Percentiles rank a stretch among this genome's conserved stretches.
These are phyloP conservation scores for Metschnikowia lochheadii DNA, from an alignment of 805 yeast genomes.

Conservation along the genomic window DNA sequence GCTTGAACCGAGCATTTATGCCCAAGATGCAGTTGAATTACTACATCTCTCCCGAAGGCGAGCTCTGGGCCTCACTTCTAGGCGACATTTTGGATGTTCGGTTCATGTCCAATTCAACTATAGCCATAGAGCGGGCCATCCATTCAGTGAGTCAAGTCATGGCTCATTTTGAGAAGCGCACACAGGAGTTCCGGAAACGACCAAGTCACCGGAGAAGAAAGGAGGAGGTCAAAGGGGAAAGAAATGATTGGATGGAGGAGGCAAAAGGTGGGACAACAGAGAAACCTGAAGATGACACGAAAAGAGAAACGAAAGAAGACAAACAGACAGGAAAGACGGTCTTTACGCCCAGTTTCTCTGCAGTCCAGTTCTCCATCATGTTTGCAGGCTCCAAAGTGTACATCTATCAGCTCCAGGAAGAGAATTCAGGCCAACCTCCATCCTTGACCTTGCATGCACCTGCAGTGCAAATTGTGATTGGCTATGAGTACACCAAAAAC, in stretches of 20 bases:
- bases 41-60: slow-evolving; percentile 27
- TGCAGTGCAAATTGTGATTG: slow-evolving; percentile 54
- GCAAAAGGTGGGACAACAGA: neutral
- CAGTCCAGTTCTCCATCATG: slow-evolving; percentile 48
- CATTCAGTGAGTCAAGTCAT: slow-evolving; percentile 46
- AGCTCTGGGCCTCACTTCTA: slow-evolving; percentile 47
- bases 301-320: neutral
- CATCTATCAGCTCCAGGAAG: slow-evolving; percentile 44
- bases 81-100: slow-evolving; percentile 72
- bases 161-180: slow-evolving; percentile 24
- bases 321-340: slow-evolving; percentile 2
- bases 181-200: neutral
- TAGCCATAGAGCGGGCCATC: slow-evolving; percentile 49
- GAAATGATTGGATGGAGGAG: neutral
- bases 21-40: slow-evolving; percentile 64
- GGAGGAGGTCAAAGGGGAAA: neutral
- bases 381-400: slow-evolving; percentile 69
- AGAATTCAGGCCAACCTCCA: slow-evolving; percentile 33
- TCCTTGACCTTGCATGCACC: slow-evolving; percentile 72
- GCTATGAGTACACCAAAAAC: slow-evolving; percentile 42
- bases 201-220: neutral
- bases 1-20: slow-evolving; percentile 59
- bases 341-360: slow-evolving; percentile 24
- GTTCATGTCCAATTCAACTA: slow-evolving; percentile 53
- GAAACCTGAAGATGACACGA: no score